A percentile compares a stretch with the other conserved stretches of the same genome.
phyloP scores from a whole-genome alignment of 1,284 basidiomycete genomes.

The Ceratobasidium sp. region DNA sequence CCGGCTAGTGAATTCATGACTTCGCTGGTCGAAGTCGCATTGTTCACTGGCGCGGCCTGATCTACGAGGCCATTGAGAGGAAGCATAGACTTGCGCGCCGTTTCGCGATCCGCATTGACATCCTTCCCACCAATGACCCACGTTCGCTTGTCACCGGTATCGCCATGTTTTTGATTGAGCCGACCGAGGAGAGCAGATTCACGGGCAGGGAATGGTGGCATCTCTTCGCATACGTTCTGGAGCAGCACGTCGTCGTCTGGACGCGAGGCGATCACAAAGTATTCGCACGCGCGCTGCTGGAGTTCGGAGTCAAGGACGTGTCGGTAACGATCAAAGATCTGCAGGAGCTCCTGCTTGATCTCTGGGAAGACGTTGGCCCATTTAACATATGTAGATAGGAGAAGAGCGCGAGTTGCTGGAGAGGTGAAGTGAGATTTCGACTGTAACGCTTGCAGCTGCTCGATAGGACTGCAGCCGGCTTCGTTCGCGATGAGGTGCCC shows the following conservation, averaged over 20 bases:
- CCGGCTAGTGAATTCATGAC: slow-evolving; percentile 84
- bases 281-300: slow-evolving; percentile 98
- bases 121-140: slow-evolving; percentile 97
- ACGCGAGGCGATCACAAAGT: slow-evolving; percentile 83
- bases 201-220: slow-evolving; percentile 97
- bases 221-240: slow-evolving; percentile 96
- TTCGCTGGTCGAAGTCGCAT: slow-evolving; percentile 56
- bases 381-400: slow-evolving; percentile 98
- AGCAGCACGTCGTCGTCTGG: slow-evolving; percentile 91
- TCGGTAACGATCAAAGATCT: slow-evolving; percentile 97
- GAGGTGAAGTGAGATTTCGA: slow-evolving; percentile 96
- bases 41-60: slow-evolving; percentile 45
- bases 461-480: slow-evolving; percentile 88
- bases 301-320: slow-evolving; percentile 98
- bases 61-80: slow-evolving; percentile 59
- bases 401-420: slow-evolving; percentile 89
- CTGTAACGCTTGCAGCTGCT: slow-evolving; percentile 95
- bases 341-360: slow-evolving; percentile 92
- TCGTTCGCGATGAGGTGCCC: slow-evolving; percentile 98
- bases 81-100: slow-evolving; percentile 58
- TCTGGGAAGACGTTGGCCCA: slow-evolving; percentile 99
- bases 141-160: slow-evolving; percentile 91
- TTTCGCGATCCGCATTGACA: slow-evolving; percentile 79
- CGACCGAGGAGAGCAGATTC: slow-evolving; percentile 89
- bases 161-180: slow-evolving; percentile 87